These are phyloP conservation scores for Polyporus tsugae DNA, from an alignment of 1,284 basidiomycete genomes.

Conservation along the genomic window DNA sequence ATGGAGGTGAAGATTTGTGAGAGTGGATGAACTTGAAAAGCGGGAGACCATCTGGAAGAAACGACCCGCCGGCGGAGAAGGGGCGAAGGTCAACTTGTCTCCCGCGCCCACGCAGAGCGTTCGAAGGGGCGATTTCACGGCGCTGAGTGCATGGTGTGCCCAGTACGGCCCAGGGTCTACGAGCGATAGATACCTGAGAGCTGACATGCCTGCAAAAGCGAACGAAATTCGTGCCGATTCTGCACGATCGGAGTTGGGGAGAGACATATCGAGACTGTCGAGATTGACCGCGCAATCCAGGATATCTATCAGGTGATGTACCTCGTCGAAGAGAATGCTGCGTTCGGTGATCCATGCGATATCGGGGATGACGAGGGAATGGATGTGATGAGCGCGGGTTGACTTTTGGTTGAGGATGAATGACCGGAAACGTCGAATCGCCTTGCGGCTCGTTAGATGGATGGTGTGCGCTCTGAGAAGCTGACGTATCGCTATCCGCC, in stretches of 20 bases:
- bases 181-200: neutral
- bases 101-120: neutral
- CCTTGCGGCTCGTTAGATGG: neutral
- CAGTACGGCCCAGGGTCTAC: neutral
- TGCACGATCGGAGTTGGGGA: too few species aligned
- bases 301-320: neutral
- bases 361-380: neutral
- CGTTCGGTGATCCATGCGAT: neutral
- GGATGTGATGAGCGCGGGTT: neutral
- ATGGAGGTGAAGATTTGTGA: neutral
- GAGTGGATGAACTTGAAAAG: neutral
- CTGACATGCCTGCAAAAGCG: neutral
- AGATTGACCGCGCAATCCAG: neutral
- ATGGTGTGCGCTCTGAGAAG: neutral
- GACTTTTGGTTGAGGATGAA: neutral
- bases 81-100: neutral
- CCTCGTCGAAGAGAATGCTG: neutral
- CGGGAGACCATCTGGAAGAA: neutral
- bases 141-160: neutral
- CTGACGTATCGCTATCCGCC: neutral
- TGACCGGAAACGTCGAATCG: neutral
- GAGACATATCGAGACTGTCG: neutral
- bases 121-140: neutral
- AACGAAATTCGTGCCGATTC: neutral
- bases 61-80: neutral